These are phyloP conservation scores for Leccinum pallidistipes DNA, from an alignment of 1,284 basidiomycete species.

Conservation along the genomic window DNA sequence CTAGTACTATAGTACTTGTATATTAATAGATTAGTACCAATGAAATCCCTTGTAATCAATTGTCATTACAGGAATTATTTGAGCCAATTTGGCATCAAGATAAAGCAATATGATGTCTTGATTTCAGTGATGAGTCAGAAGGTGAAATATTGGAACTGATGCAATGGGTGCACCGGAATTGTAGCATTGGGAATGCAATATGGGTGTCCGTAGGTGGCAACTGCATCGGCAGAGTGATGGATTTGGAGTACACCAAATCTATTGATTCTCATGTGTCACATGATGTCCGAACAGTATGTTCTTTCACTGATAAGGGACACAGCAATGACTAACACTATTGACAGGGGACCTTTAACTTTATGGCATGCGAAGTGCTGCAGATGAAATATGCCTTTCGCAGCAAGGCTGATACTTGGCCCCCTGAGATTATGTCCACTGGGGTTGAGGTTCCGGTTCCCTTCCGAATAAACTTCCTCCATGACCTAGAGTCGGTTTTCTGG, in stretches of 20 bases:
- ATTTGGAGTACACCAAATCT: conserved; percentile 15
- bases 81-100: too few species aligned
- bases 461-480: conserved; percentile 6
- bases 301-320: background rate
- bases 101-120: too few species aligned
- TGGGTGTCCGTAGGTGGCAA: background rate
- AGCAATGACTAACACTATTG: background rate
- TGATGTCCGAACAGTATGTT: conserved; percentile 5
- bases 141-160: too few species aligned
- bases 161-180: conserved; percentile 13
- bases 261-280: background rate
- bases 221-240: background rate
- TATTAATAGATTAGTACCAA: too few species aligned
- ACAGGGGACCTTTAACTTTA: background rate
- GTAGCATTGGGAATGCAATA: background rate
- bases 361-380: conserved; percentile 5
- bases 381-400: background rate
- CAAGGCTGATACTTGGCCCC: too few species aligned
- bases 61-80: too few species aligned
- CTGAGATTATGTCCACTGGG: too few species aligned
- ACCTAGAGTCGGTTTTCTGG: conserved; percentile 17
- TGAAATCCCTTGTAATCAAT: too few species aligned
- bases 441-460: background rate
- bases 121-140: too few species aligned
- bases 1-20: too few species aligned